These are phyloP conservation scores for Pilobolus umbonatus DNA, from an alignment of 192 early-diverging fungal species.

Conservation along the genomic window DNA sequence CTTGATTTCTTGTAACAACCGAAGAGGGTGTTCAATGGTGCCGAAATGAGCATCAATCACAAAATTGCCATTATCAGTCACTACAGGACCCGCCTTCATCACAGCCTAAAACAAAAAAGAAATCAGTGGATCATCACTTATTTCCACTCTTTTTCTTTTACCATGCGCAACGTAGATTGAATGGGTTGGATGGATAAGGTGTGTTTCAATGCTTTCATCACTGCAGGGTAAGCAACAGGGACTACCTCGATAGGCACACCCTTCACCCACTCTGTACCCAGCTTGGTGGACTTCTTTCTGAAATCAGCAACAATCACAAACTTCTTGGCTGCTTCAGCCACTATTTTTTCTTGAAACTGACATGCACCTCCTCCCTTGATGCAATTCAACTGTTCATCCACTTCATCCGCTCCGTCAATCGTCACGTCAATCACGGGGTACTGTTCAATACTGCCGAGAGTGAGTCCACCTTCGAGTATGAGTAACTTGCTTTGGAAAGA, in stretches of 20 bases:
- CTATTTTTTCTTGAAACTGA: slow-evolving; percentile 92
- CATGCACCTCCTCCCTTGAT: slow-evolving; percentile 96
- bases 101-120: slow-evolving; percentile 9
- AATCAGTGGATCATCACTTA: neutral
- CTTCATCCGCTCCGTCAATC: slow-evolving; percentile 90
- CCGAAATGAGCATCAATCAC: slow-evolving; percentile 84
- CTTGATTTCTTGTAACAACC: slow-evolving; percentile 45
- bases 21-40: slow-evolving; percentile 56
- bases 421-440: slow-evolving; percentile 80
- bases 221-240: slow-evolving; percentile 73
- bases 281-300: slow-evolving; percentile 70
- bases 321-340: slow-evolving; percentile 75
- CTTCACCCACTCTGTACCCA: slow-evolving; percentile 80
- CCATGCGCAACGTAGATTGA: slow-evolving; percentile 76
- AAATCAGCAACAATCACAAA: slow-evolving; percentile 83
- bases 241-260: slow-evolving; percentile 91
- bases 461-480: slow-evolving; percentile 77
- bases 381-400: slow-evolving; percentile 79
- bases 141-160: neutral
- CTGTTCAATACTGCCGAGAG: slow-evolving; percentile 71
- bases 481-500: slow-evolving; percentile 88
- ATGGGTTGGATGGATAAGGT: slow-evolving; percentile 33
- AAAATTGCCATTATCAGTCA: slow-evolving; percentile 94
- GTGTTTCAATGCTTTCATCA: slow-evolving; percentile 47
- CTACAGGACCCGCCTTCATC: slow-evolving; percentile 87